Evolutionary conservation across 805 yeast genomes (phyloP), one percentile per base, ranked within the genome.

Genomic region (Ogataea glucozyma): DNA sequence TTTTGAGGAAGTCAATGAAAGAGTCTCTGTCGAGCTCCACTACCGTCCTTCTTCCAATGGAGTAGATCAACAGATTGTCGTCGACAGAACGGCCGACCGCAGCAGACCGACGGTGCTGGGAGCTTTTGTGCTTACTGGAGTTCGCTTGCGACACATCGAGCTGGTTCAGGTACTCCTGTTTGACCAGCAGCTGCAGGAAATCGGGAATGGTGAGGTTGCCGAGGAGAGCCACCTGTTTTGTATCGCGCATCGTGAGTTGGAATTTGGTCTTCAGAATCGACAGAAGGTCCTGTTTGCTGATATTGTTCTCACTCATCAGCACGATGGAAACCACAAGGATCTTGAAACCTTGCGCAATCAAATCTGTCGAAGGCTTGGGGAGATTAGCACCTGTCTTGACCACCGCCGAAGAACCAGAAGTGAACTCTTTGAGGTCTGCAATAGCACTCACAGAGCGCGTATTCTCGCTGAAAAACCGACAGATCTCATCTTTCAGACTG

Each of bases 31-130:
- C 36, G 38, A 66, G 51, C 34, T 65, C 69, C 2, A 43, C 47
- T 12, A 51, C 26, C 2, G 62, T 41, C 26, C 68, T 42, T 35
- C 65, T 43, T 6, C 69, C 70, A 5, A 66, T 23, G 6, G 58
- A 54, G 23, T 52, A 50, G 18, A 56, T 52, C 41, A 54, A 48
- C 49, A 52, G 40, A 27, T 47, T 47, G 31, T 55, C 62, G 21
- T 60, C 62, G 17, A 53, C 45, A n/a, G 30, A 41, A 26, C 40
- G 42, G 4, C 43, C 49, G 8, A 24, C 27, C 26, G 37, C 21
- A 12, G 41, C 34, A n/a, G 40, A 14, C 9, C 47, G 40, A 21
- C 49, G 23, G 20, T 26, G 5, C 32, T 37, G 36, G 21, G 43
- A 18, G 18, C 26, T 35, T 13, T 37, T 35, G 32, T 24, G 30